Conservation (phyloP, 108 stramenopile species). For the Hondaea fermentalgiana region DNA sequence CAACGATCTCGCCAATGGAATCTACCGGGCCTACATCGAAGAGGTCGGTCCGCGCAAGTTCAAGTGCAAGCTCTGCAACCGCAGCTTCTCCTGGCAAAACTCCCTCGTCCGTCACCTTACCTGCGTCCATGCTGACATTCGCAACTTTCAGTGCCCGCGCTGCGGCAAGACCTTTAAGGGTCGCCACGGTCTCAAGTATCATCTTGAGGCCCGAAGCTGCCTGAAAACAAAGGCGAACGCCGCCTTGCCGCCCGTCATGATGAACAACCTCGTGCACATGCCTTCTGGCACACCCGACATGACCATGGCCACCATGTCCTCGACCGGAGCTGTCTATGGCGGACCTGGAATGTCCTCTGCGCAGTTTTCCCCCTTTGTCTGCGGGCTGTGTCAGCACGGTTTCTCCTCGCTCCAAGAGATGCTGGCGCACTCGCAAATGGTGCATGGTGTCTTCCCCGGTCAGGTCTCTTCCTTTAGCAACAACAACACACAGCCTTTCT, state of each 20-base stretch:
- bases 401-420: not conserved
- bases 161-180: not conserved
- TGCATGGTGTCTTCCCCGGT: not conserved
- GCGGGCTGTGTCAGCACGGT: not conserved
- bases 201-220: not conserved
- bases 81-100: conserved; percentile 5
- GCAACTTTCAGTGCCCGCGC: not conserved
- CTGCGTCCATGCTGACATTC: not conserved
- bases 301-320: not conserved
- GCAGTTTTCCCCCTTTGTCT: not conserved
- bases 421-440: not conserved
- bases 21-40: not conserved
- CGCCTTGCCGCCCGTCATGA: not conserved
- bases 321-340: not conserved
- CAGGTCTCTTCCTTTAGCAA: too few species aligned
- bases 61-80: not conserved
- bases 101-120: not conserved
- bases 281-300: not conserved
- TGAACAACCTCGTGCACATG: not conserved
- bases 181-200: not conserved
- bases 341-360: not conserved
- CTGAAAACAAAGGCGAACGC: not conserved
- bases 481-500: too few species aligned
- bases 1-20: not conserved
- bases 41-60: not conserved